Evolutionary conservation across 2,329 filamentous ascomycete species (phyloP).

Genomic region (Chaetoscypha palmicola): DNA sequence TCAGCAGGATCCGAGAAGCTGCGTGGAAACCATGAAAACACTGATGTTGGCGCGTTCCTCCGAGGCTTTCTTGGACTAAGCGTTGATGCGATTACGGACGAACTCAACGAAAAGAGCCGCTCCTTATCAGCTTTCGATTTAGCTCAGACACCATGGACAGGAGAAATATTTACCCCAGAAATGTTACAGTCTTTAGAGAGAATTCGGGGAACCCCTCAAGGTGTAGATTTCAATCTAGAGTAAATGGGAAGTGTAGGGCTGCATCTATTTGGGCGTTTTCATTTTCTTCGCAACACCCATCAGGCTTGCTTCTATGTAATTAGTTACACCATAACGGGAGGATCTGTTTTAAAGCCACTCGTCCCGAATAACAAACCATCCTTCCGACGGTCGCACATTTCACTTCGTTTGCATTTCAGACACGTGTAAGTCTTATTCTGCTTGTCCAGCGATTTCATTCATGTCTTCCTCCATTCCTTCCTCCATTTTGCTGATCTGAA

Average conservation of each 20-base stretch:
- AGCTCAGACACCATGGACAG: slow-evolving; percentile 19
- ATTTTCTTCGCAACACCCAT: slow-evolving; percentile 1
- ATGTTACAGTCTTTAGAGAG: slow-evolving; percentile 11
- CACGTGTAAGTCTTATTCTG: slow-evolving; percentile 3
- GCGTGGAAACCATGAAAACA: slow-evolving; percentile 93
- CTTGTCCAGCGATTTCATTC: neutral
- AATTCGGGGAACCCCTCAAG: slow-evolving; percentile 9
- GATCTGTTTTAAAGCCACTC: neutral
- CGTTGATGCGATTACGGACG: slow-evolving; percentile 67
- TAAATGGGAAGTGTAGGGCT: neutral
- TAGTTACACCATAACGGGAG: slow-evolving; percentile 5
- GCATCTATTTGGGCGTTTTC: slow-evolving; percentile 1
- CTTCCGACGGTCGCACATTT: slow-evolving; percentile 8
- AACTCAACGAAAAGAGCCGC: slow-evolving; percentile 42
- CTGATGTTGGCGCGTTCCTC: slow-evolving; percentile 79
- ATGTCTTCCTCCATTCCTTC: neutral
- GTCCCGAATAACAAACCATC: slow-evolving; percentile 6
- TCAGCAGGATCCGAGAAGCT: slow-evolving; percentile 58
- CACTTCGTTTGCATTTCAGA: slow-evolving; percentile 13
- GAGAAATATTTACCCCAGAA: slow-evolving; percentile 21
- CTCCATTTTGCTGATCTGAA: neutral
- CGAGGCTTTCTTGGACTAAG: slow-evolving; percentile 73
- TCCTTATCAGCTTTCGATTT: slow-evolving; percentile 12
- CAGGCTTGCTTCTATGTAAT: neutral
- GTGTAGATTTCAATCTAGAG: slow-evolving; percentile 2